Percentiles rank a stretch among this genome's conserved stretches.
Conservation (phyloP, 495 filamentous ascomycete genomes). For the Tuber indicum region DNA sequence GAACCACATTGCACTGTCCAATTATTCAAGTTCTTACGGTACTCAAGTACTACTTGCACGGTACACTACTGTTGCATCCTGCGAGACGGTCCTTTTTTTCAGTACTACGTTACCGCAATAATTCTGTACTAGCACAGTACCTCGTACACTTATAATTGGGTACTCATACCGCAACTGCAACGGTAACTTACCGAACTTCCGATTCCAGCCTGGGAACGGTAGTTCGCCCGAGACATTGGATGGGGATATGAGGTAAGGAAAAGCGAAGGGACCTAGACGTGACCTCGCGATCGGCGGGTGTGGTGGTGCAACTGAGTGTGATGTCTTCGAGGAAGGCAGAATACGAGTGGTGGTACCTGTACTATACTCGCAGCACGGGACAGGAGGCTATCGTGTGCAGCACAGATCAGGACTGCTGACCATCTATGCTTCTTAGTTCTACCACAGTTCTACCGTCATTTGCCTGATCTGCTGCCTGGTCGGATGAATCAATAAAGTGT, state of each 20-base stretch:
- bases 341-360: neutral
- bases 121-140: too few species aligned
- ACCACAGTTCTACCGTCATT: neutral
- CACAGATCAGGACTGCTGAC: neutral
- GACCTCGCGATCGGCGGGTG: neutral
- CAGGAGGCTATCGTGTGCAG: neutral
- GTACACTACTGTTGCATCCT: neutral
- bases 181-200: neutral
- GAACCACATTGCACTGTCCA: too few species aligned
- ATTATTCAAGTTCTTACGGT: too few species aligned
- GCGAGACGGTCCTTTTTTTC: neutral
- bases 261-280: neutral
- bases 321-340: neutral
- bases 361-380: neutral
- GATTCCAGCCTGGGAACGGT: neutral
- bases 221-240: neutral
- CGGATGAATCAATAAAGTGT: neutral
- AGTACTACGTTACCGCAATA: neutral
- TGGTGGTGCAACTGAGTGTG: neutral
- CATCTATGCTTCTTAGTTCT: neutral
- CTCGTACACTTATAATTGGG: neutral
- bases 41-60: too few species aligned
- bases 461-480: neutral
- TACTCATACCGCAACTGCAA: neutral
- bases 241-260: neutral